Evolutionary conservation across 2,329 filamentous ascomycete species (phyloP), one percentile per base, ranked within the genome.

Genomic region (Fusarium musae): DNA sequence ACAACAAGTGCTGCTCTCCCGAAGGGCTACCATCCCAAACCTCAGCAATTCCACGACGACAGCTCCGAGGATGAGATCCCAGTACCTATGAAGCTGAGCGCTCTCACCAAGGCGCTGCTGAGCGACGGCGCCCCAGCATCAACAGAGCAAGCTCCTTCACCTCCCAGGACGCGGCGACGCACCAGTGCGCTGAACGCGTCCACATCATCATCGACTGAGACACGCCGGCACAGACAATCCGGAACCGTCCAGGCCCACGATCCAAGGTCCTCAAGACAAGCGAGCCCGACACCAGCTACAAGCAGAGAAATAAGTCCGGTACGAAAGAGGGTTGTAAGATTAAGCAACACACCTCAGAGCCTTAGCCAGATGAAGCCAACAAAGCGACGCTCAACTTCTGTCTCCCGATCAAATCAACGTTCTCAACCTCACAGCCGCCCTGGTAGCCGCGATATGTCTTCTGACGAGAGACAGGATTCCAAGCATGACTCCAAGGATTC

Each of bases 31-130:
- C 75, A 82, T 47, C 83, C 84, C 43, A 81, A 85, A 61, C 85
- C 85, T 66, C 85, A 85, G 53, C 87, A 81, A 66, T 91, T 81
- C 67, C 73, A 80, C 75, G 92, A 93, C 77, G 95, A 97, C 80
- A 97, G 94, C 85, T 97, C 95, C 30, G 96, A 98, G 83, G 96
- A 98, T 78, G 96, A 98, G 83, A 93, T 97, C 34, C 93, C 93
- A 21, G 92, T 94, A 75, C 95, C 95, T 77, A 94, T 96, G 90
- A 97, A 96, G 84, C 93, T 98, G 80, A 98, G 95, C 80, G 95
- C 95, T 77, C 89, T 96, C 75, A 97, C 96, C 54, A 96, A 96
- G 80, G 95, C 94, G 26, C 86, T 98, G 21, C 87, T 98, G 30
- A 89, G 90, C 64, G 90, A 92, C 67, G 88, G 89, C 47, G 87